Evolutionary conservation across 345 rosid genomes (phyloP).

Genomic region (Linum lewisii): DNA sequence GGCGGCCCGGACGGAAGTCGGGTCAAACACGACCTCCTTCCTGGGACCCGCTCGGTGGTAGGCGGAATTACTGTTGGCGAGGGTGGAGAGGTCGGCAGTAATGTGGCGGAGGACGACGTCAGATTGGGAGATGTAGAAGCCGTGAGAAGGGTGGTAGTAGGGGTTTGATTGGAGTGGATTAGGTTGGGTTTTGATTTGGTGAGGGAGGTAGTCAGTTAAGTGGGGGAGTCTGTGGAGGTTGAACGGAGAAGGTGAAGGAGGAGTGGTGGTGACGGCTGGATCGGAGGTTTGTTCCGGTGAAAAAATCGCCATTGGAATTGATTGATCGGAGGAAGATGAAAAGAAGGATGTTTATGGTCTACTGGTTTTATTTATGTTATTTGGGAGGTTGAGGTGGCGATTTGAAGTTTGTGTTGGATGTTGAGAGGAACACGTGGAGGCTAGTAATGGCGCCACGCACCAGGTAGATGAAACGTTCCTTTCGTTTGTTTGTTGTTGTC

Average conservation of each 20-base stretch:
- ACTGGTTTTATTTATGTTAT: too few relatives aligned
- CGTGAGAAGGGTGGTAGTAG: slow-evolving; percentile 46
- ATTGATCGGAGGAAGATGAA: background rate
- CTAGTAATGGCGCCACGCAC: too few relatives aligned
- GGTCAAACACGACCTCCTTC: slow-evolving; percentile 37
- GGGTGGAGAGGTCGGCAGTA: slow-evolving; percentile 38
- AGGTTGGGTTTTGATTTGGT: slow-evolving; percentile 20
- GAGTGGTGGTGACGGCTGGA: background rate
- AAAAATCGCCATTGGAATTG: background rate
- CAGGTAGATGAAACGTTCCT: too few relatives aligned
- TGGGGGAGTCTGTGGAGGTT: slow-evolving; percentile 33
- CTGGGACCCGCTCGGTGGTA: slow-evolving; percentile 78
- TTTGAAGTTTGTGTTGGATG: too few relatives aligned
- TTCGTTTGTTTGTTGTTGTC: too few relatives aligned
- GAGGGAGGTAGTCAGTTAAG: slow-evolving; percentile 28
- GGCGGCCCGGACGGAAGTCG: slow-evolving; percentile 36
- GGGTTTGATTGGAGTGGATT: slow-evolving; percentile 56
- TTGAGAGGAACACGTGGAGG: too few relatives aligned
- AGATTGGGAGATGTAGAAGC: slow-evolving; percentile 52
- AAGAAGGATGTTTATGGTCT: background rate
- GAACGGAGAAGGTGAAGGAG: slow-evolving; percentile 15
- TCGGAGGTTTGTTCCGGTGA: slow-evolving; percentile 7
- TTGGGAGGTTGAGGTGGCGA: too few relatives aligned
- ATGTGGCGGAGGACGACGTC: slow-evolving; percentile 62
- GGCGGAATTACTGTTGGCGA: slow-evolving; percentile 28